These are phyloP conservation scores for Arthrobotrys conoides DNA, from an alignment of 2,329 filamentous ascomycete genomes.

Conservation along the genomic window DNA sequence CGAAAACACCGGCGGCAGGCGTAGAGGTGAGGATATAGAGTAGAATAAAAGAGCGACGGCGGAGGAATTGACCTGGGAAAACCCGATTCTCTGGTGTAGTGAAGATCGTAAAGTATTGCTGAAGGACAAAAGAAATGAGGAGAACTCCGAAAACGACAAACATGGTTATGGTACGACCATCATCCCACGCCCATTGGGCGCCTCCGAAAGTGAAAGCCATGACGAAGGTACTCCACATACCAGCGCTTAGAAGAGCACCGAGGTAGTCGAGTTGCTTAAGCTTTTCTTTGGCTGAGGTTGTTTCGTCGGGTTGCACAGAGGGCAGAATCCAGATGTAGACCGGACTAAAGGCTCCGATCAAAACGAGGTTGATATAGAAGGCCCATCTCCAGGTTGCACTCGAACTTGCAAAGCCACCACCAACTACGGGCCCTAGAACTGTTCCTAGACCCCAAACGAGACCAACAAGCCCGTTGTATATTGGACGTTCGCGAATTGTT, in stretches of 20 bases:
- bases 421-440: constrained; percentile 70
- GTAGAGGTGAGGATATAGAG: constrained; percentile 68
- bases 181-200: constrained; percentile 69
- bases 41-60: constrained; percentile 66
- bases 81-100: constrained; percentile 69
- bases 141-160: constrained; percentile 70
- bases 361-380: constrained; percentile 73
- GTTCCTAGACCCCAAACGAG: constrained; percentile 68
- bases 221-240: constrained; percentile 67
- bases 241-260: constrained; percentile 69
- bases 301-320: constrained; percentile 62
- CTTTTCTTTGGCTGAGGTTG: constrained; percentile 61
- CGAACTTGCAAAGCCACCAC: constrained; percentile 69
- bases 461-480: constrained; percentile 65
- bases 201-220: constrained; percentile 72
- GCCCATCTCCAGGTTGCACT: constrained; percentile 69
- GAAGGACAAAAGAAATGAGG: constrained; percentile 68
- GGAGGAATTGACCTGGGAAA: constrained; percentile 71
- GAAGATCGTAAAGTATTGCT: constrained; percentile 69
- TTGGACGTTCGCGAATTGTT: constrained; percentile 64
- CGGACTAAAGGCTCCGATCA: constrained; percentile 69
- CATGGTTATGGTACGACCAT: constrained; percentile 68
- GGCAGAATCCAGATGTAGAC: constrained; percentile 69
- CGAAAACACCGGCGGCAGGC: constrained; percentile 66
- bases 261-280: constrained; percentile 68